Percentiles rank a stretch among this genome's conserved stretches.
Conservation (phyloP, 176 grass and related monocot genomes). For the Oropetium thomaeum region DNA sequence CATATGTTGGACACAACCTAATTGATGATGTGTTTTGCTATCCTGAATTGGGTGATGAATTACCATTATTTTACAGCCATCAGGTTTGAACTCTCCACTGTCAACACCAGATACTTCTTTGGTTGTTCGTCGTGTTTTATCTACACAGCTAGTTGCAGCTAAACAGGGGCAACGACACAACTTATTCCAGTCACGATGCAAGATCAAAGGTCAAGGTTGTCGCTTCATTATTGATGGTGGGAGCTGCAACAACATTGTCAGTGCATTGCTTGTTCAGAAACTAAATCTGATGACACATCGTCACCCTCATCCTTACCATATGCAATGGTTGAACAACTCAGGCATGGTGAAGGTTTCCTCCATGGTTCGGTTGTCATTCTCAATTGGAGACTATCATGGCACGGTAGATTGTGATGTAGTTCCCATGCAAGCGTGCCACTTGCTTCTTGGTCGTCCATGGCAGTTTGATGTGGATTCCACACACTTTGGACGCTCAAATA, state of each 20-base stretch:
- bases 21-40: too few relatives aligned
- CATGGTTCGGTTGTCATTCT: not conserved
- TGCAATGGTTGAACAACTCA: not conserved
- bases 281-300: not conserved
- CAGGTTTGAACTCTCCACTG: too few relatives aligned
- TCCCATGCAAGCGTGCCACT: not conserved
- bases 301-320: not conserved
- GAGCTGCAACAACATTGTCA: too few relatives aligned
- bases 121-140: not conserved
- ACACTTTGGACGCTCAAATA: slow-evolving; percentile 1
- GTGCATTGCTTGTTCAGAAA: not conserved
- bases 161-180: too few relatives aligned
- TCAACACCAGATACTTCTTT: too few relatives aligned
- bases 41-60: not conserved
- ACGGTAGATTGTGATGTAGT: not conserved
- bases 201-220: too few relatives aligned
- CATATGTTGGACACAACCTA: too few relatives aligned
- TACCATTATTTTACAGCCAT: slow-evolving; percentile 3
- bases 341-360: not conserved
- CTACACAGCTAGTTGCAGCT: not conserved
- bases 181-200: too few relatives aligned
- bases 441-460: not conserved
- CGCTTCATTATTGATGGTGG: too few relatives aligned
- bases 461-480: not conserved
- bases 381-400: not conserved